Evolutionary conservation across 805 yeast species (phyloP), one percentile per base, ranked within the genome.

Genomic region (Myxozyma geophila): DNA sequence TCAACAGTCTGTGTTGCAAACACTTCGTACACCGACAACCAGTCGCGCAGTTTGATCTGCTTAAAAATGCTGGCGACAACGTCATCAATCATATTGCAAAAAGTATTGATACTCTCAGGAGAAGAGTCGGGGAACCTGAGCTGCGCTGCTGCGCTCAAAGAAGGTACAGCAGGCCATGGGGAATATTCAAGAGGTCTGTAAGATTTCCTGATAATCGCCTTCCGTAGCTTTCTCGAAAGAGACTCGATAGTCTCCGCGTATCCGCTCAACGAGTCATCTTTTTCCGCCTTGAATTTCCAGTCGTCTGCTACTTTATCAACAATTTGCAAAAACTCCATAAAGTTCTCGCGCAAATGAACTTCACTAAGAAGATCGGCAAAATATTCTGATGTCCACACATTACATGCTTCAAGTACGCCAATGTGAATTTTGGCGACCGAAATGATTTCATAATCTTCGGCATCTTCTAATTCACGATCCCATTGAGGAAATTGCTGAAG

Each of bases 341-440:
- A 81, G 1, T 82, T 78, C 4, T 79, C 77, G 69, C 88, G 85
- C 70, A 87, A 85, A 12, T 77, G 75, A 65, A 87, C 72, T 69
- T 88, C 90, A 72, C 86, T 88, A 3, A 87, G 81, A 71, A 92
- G 90, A 72, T 90, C 95, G 36, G 83, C 76, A 73, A 87, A 92
- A 72, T 88, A 90, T 68, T 87, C 87, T 52, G 84, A 81, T 21
- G 90, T 84, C 74, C 96, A 81, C 37, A 87, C 82, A 50, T 85
- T 81, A 61, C 91, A 77, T 0, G 91, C 90, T 72, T 90, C 96
- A 63, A 92, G 78, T 39, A 92, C 85, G 47, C 96, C 96, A 44
- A 88, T 80, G 72, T 92, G 95, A 49, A 92, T 89, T 71, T 87
- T 90, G 10, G 88, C 86, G 51, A 90, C 86, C 59, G 85, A 81